These are phyloP conservation scores for Xerocomellus intermedius DNA, from an alignment of 768 basidiomycete genomes.

Conservation along the genomic window DNA sequence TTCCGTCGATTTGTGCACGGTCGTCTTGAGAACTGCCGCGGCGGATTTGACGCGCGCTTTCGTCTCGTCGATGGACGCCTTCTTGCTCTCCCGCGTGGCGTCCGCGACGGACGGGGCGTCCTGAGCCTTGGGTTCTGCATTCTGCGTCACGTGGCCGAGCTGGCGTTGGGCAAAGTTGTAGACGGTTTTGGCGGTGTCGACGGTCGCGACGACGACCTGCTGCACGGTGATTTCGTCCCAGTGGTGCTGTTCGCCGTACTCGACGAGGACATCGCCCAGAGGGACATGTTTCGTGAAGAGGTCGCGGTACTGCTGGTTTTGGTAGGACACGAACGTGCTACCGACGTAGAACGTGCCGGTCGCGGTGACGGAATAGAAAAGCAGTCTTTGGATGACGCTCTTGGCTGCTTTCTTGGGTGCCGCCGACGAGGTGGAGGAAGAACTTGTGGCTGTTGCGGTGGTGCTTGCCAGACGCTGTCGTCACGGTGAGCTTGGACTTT, in stretches of 20 bases:
- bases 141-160: conserved; percentile 38
- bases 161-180: conserved; percentile 53
- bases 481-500: neutral
- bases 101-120: conserved; percentile 30
- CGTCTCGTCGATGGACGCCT: conserved; percentile 40
- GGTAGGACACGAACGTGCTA: conserved; percentile 76
- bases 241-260: conserved; percentile 74
- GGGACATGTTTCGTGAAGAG: conserved; percentile 83
- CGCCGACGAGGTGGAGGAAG: conserved; percentile 10
- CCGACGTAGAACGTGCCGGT: conserved; percentile 80
- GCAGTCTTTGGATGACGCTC: conserved; percentile 52
- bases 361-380: conserved; percentile 66
- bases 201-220: conserved; percentile 53
- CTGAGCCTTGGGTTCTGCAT: conserved; percentile 27
- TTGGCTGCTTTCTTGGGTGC: conserved; percentile 54
- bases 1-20: conserved; percentile 39
- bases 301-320: conserved; percentile 78
- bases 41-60: conserved; percentile 45
- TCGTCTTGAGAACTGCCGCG: conserved; percentile 48
- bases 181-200: conserved; percentile 46
- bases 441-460: conserved; percentile 38
- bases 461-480: conserved; percentile 59
- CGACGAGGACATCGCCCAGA: conserved; percentile 70
- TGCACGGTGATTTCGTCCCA: conserved; percentile 76
- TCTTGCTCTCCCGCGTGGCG: conserved; percentile 34